Percentiles rank a stretch among this genome's conserved stretches.
These are phyloP conservation scores for Friedmanniomyces endolithicus DNA, from an alignment of 495 filamentous ascomycete genomes.

Conservation along the genomic window DNA sequence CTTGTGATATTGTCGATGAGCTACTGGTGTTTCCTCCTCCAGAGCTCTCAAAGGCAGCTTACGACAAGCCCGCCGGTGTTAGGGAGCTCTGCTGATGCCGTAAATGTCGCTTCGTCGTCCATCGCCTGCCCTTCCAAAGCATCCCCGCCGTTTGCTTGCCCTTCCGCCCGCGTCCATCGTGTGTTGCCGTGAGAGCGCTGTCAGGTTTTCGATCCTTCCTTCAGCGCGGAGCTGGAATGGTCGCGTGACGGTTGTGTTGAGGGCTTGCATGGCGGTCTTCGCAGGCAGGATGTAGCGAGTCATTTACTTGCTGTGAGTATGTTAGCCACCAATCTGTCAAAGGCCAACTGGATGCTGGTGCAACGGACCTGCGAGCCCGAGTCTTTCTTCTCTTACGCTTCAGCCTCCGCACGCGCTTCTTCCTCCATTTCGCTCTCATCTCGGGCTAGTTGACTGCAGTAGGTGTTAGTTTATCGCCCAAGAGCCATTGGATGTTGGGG, in stretches of 20 bases:
- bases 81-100: conserved; percentile 16
- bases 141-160: conserved; percentile 1
- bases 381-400: conserved; percentile 99
- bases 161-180: conserved; percentile 16
- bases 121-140: conserved; percentile 11
- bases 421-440: conserved; percentile 99
- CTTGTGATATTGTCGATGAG: background rate
- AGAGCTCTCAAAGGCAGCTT: conserved; percentile 18
- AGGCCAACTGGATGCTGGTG: background rate
- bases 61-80: conserved; percentile 26
- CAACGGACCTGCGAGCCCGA: conserved; percentile 72
- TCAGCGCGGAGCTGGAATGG: conserved; percentile 16
- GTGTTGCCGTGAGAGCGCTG: conserved; percentile 21
- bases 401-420: conserved; percentile 95
- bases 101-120: background rate
- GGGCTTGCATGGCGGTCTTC: conserved; percentile 19
- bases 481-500: background rate
- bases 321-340: conserved; percentile 3
- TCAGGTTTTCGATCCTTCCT: conserved; percentile 20
- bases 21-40: background rate
- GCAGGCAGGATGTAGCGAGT: conserved; percentile 26
- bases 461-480: background rate
- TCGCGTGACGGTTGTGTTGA: conserved; percentile 16
- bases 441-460: conserved; percentile 36
- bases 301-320: conserved; percentile 32